Percentiles rank a stretch among this genome's conserved stretches.
These are phyloP conservation scores for Simmondsia chinensis DNA, from an alignment of 148 eudicot genomes.

Conservation along the genomic window DNA sequence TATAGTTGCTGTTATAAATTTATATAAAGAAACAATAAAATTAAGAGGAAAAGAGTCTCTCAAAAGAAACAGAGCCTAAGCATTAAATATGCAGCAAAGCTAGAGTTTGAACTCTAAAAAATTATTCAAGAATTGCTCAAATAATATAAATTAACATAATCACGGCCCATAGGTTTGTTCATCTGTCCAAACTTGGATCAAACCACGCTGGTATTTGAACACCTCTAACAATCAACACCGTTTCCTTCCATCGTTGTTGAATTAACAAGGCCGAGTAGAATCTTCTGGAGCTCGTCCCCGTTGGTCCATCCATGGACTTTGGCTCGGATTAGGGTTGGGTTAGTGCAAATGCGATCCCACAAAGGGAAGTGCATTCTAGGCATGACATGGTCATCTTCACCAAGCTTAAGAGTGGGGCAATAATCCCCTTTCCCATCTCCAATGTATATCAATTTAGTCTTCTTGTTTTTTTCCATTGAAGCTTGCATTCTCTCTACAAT, in stretches of 20 bases:
- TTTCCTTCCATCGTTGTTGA: neutral
- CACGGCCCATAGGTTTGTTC: too few species aligned
- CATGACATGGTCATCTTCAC: constrained; percentile 56
- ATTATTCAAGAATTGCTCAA: too few species aligned
- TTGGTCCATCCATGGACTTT: constrained; percentile 54
- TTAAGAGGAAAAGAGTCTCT: too few species aligned
- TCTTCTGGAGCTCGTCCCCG: constrained; percentile 57
- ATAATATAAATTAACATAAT: too few species aligned
- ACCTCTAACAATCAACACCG: neutral
- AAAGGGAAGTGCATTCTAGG: constrained; percentile 62
- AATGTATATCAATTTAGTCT: constrained; percentile 45
- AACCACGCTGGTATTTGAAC: too few species aligned
- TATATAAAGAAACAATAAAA: too few species aligned
- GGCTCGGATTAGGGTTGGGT: constrained; percentile 43
- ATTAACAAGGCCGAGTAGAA: constrained; percentile 38
- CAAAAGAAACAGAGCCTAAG: too few species aligned
- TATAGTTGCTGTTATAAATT: too few species aligned
- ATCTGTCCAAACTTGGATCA: too few species aligned
- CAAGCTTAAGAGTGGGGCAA: constrained; percentile 71
- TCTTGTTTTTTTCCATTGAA: constrained; percentile 13
- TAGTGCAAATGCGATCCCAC: constrained; percentile 27
- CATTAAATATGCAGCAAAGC: too few species aligned
- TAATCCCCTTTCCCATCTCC: constrained; percentile 87
- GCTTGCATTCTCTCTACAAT: constrained; percentile 43
- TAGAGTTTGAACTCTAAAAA: too few species aligned